A percentile compares a stretch with the other conserved stretches of the same genome.
Conservation (phyloP, 2,329 filamentous ascomycete species). For the Paecilomyces sp. region DNA sequence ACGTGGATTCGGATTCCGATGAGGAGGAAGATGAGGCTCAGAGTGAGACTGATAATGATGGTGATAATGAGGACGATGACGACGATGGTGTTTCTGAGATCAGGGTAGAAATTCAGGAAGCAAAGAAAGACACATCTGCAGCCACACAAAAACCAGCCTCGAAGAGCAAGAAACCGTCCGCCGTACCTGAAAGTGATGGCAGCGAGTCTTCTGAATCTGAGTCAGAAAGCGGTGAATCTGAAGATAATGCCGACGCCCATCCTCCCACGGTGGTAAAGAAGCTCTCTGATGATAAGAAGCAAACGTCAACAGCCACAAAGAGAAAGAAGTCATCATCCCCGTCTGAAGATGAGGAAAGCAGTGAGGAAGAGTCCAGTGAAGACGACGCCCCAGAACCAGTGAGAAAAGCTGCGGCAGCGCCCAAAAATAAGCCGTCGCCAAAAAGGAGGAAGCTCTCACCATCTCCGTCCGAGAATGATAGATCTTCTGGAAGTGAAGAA, state of each 20-base stretch:
- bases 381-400: not conserved
- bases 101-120: not conserved
- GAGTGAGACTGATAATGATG: constrained; percentile 2
- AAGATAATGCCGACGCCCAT: not conserved
- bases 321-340: not conserved
- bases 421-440: not conserved
- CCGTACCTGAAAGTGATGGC: not conserved
- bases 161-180: not conserved
- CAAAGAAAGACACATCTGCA: not conserved
- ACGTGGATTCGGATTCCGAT: constrained; percentile 8
- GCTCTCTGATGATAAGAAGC: not conserved
- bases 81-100: not conserved
- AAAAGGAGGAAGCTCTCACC: not conserved
- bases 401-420: not conserved
- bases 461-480: not conserved
- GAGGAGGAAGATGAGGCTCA: constrained; percentile 3
- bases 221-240: not conserved
- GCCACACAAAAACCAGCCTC: not conserved
- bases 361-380: not conserved
- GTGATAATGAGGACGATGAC: not conserved
- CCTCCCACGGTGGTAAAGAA: not conserved
- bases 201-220: not conserved
- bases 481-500: not conserved
- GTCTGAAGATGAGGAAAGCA: not conserved
- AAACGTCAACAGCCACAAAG: constrained; percentile 6